Conservation (phyloP, 768 basidiomycete genomes). For the Pisolithus orientalis region DNA sequence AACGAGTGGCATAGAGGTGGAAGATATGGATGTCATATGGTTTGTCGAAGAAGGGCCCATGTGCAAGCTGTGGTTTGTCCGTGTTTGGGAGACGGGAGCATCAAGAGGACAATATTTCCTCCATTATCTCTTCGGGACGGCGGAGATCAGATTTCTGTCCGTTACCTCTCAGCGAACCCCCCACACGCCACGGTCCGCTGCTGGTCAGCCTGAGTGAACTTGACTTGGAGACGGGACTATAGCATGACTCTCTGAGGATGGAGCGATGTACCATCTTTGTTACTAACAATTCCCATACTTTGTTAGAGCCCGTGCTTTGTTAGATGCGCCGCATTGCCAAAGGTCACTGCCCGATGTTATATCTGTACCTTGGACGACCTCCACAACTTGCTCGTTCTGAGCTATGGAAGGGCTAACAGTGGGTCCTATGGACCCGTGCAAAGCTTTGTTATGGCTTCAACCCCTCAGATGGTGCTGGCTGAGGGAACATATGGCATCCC, state of each 20-base stretch:
- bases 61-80: background rate
- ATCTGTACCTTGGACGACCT: too few species aligned
- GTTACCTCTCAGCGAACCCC: constrained; percentile 8
- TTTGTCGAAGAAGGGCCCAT: background rate
- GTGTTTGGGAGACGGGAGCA: background rate
- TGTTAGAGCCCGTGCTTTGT: constrained; percentile 15
- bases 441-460: too few species aligned
- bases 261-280: constrained; percentile 35
- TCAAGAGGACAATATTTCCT: background rate
- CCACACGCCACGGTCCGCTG: constrained; percentile 4
- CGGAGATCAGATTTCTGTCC: constrained; percentile 13
- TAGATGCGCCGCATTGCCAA: too few species aligned
- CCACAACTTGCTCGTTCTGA: too few species aligned
- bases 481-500: too few species aligned
- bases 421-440: too few species aligned
- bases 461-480: too few species aligned
- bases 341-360: too few species aligned
- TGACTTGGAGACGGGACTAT: constrained; percentile 34
- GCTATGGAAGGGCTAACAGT: too few species aligned
- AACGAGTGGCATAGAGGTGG: background rate
- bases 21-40: background rate
- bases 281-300: background rate
- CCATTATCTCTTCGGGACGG: constrained; percentile 11
- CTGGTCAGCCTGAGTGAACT: constrained; percentile 16
- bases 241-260: constrained; percentile 36